Evolutionary conservation across 2,329 filamentous ascomycete genomes (phyloP).

Genomic region (Aspergillus fumigatiaffinis): DNA sequence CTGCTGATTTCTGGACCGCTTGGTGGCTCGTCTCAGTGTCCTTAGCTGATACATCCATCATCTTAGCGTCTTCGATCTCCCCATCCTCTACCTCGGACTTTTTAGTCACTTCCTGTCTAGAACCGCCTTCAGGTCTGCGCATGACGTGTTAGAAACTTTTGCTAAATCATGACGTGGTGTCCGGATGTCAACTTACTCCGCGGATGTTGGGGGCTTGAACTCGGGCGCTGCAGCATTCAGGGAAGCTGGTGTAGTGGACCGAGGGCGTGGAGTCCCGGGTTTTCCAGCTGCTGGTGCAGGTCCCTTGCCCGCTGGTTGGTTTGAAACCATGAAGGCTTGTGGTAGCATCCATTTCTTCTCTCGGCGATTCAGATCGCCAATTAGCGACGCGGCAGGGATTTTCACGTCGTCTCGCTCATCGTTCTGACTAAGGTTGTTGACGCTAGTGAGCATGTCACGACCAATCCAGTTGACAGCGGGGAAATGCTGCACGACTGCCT

Average conservation of each 20-base stretch:
- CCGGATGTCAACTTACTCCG: constrained; percentile 32
- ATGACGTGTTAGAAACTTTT: constrained; percentile 17
- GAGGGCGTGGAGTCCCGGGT: constrained; percentile 23
- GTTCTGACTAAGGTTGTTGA: constrained; percentile 42
- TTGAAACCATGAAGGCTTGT: constrained; percentile 42
- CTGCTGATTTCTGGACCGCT: constrained; percentile 11
- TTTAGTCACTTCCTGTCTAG: constrained; percentile 21
- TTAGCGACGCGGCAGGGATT: constrained; percentile 47
- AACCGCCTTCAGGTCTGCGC: constrained; percentile 26
- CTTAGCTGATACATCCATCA: constrained; percentile 29
- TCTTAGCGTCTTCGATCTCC: constrained; percentile 45
- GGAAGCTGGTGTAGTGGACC: constrained; percentile 29
- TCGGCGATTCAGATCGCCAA: constrained; percentile 46
- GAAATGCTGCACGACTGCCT: constrained; percentile 74
- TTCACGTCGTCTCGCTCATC: constrained; percentile 48
- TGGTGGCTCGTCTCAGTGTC: constrained; percentile 5
- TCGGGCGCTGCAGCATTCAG: constrained; percentile 41
- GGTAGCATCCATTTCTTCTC: constrained; percentile 49
- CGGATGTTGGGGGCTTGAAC: constrained; percentile 33
- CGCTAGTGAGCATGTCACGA: constrained; percentile 38
- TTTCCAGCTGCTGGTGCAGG: constrained; percentile 20
- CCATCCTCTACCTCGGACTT: constrained; percentile 42
- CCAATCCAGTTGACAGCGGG: constrained; percentile 90
- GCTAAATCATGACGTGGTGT: not conserved
- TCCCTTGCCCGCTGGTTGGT: constrained; percentile 16